Evolutionary conservation across 768 basidiomycete genomes (phyloP).

Genomic region (Lactifluus pinguis): DNA sequence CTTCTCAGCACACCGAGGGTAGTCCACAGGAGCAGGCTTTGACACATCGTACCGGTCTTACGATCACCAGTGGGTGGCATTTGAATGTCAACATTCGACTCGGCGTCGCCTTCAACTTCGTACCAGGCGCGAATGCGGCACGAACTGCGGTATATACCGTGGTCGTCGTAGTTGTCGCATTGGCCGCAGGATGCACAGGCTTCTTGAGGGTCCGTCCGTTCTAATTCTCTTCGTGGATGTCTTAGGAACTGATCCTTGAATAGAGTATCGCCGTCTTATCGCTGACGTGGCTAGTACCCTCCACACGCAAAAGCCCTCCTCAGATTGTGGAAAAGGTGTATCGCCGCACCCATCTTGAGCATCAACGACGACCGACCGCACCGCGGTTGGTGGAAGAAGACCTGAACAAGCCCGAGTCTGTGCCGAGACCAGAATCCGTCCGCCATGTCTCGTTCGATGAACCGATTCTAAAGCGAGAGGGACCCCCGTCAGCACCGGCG

Average conservation of each 20-base stretch:
- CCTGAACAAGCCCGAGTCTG: neutral
- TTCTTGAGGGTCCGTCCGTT: slow-evolving; percentile 12
- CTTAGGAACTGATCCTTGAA: neutral
- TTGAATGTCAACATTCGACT: slow-evolving; percentile 14
- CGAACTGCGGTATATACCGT: neutral
- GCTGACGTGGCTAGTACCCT: slow-evolving; percentile 13
- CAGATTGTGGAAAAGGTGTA: neutral
- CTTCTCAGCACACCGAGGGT: neutral
- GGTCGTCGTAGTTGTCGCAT: neutral
- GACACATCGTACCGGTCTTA: neutral
- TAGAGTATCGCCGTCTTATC: slow-evolving; percentile 11
- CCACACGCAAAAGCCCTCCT: neutral
- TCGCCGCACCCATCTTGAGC: neutral
- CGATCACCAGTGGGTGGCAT: neutral
- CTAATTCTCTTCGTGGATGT: neutral
- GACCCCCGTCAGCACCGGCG: neutral
- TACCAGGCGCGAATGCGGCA: neutral
- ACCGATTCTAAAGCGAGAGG: neutral
- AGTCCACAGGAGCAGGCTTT: slow-evolving; percentile 5
- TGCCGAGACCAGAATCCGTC: neutral
- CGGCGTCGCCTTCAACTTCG: slow-evolving; percentile 5
- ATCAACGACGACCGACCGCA: neutral
- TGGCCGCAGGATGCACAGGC: slow-evolving; percentile 10
- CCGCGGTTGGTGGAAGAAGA: neutral
- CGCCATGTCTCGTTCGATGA: slow-evolving; percentile 15